Percentiles rank a stretch among this genome's conserved stretches.
Conservation (phyloP, 352 stramenopile species). For the Pythium sp. region DNA sequence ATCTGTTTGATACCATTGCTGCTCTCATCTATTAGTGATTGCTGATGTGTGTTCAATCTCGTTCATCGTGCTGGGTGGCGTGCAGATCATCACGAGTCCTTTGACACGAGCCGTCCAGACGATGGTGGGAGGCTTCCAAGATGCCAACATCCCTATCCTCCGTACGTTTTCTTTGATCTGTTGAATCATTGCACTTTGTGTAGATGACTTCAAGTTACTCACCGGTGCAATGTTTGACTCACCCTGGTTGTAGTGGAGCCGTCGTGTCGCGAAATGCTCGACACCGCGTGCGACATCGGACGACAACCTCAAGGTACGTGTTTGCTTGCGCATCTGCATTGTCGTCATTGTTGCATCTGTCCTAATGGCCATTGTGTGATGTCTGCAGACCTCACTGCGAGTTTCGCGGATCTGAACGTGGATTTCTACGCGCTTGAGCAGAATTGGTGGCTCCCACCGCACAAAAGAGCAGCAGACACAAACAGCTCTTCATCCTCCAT, state of each 20-base stretch:
- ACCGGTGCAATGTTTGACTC: background rate
- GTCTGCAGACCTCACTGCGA: slow-evolving; percentile 29
- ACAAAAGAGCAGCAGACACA: slow-evolving; percentile 26
- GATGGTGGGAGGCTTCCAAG: slow-evolving; percentile 57
- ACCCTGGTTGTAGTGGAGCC: slow-evolving; percentile 46
- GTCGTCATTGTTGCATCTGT: background rate
- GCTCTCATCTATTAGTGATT: background rate
- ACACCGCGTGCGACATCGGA: slow-evolving; percentile 83
- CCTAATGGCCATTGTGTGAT: background rate
- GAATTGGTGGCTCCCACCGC: slow-evolving; percentile 63
- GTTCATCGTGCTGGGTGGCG: background rate
- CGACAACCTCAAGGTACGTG: slow-evolving; percentile 41
- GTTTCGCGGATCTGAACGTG: slow-evolving; percentile 29
- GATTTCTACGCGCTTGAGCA: slow-evolving; percentile 47
- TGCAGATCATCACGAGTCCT: slow-evolving; percentile 78
- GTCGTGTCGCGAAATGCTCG: slow-evolving; percentile 77
- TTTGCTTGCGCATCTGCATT: background rate
- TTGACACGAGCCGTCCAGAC: slow-evolving; percentile 84
- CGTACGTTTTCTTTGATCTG: slow-evolving; percentile 22
- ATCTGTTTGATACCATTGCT: background rate
- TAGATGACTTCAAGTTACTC: background rate
- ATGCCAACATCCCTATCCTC: slow-evolving; percentile 50
- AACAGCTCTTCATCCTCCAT: slow-evolving; percentile 13
- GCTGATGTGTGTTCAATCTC: background rate
- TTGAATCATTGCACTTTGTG: background rate